A percentile compares a stretch with the other conserved stretches of the same genome.
These are phyloP conservation scores for Rhipidocladum racemiflorum DNA, from an alignment of 176 grass and related monocot genomes.

Conservation along the genomic window DNA sequence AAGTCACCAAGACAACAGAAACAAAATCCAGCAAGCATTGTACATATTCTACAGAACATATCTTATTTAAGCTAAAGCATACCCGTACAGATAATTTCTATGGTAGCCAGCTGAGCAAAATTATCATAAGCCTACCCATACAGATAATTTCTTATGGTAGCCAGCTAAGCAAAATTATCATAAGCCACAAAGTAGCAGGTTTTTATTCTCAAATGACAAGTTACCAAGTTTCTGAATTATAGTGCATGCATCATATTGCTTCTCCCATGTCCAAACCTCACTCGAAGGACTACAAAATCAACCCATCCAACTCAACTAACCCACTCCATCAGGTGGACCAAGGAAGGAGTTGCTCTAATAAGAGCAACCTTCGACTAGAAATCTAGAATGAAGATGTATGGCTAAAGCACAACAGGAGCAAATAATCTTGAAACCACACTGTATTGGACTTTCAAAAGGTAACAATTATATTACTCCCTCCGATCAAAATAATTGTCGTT, in stretches of 20 bases:
- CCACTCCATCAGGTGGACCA: background rate
- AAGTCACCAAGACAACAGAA: background rate
- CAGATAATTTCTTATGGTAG: background rate
- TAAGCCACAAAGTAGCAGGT: background rate
- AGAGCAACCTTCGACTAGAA: background rate
- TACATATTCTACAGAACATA: background rate
- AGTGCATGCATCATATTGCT: background rate
- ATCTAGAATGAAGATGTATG: background rate
- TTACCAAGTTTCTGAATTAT: background rate
- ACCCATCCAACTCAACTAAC: background rate
- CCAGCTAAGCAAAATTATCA: background rate
- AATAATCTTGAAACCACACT: background rate
- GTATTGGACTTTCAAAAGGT: background rate
- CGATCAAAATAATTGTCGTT: too few species aligned
- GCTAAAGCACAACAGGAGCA: background rate
- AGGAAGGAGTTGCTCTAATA: background rate
- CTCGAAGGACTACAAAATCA: background rate
- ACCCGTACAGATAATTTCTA: background rate
- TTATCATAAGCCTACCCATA: background rate
- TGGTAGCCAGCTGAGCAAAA: background rate
- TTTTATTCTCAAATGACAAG: background rate
- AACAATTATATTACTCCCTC: background rate
- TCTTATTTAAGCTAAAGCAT: background rate
- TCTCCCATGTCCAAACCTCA: too few species aligned
- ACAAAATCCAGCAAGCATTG: background rate